Base-by-base conservation (phyloP, 345 rosid genomes). In the Kernera saxatilis region DNA sequence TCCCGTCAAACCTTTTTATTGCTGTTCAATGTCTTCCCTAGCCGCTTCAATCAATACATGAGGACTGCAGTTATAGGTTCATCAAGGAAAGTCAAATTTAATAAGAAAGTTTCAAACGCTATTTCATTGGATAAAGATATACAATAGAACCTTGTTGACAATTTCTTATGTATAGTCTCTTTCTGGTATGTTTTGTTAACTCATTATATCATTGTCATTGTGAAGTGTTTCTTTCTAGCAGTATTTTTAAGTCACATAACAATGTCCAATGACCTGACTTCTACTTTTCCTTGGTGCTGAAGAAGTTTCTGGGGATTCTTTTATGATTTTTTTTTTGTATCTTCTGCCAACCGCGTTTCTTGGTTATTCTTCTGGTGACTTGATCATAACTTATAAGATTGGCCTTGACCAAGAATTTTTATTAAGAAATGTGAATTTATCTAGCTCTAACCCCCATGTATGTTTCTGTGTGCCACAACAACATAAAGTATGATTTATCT, bases 161-260 rank as follows among this genome's bases (percentile, higher is more conserved):
- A 0, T 46, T 73, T 65, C 60, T 64, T 33, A 44, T 35, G 36
- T 35, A 33, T 8, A 40, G 66, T 73, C 66, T 2, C 72, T 73
- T 65, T 73, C 66, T 73, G 57, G 50, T 65, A 55, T 65, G 71
- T 56, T 61, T 73, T 36, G 25, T 73, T 45, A 64, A 73, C 59
- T 55, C 41, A 22, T 65, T 73, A 27, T 71, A 65, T 73, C 71
- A 73, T 50, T 73, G 18, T 64, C 71, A 56, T 56, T 5, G 18
- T 18, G 56, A 71, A 52, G 46, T 11, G 32, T 71, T 45, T 32
- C 6, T 32, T 61, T 32, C 53, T 36, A 54, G 17, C 45, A 44
- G 40, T 55, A 19, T 18, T 56, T 46, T 73, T 45, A 27, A 45
- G 43, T 29, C 6, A 72, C 40, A 45, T 26, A 54, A 21, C 37